Evolutionary conservation across 1,139 yeast genomes (phyloP).

Genomic region (Scheffersomyces titani): DNA sequence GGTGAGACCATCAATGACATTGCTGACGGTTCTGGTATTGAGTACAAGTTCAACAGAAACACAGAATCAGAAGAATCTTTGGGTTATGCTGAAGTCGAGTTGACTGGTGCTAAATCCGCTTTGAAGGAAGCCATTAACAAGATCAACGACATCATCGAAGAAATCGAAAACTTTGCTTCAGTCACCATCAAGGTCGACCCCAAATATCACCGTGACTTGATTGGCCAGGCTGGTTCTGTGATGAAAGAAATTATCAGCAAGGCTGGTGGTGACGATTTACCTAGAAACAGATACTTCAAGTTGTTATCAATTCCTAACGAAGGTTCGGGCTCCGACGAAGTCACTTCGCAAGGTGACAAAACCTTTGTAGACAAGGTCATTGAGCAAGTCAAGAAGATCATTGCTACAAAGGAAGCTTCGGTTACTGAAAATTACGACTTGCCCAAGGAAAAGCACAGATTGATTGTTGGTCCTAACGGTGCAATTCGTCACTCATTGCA

Average conservation of each 20-base stretch:
- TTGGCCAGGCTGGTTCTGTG: slow-evolving; percentile 80
- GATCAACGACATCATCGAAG: slow-evolving; percentile 65
- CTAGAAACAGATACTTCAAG: slow-evolving; percentile 50
- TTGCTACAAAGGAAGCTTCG: slow-evolving; percentile 65
- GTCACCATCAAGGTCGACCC: slow-evolving; percentile 71
- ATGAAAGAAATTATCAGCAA: slow-evolving; percentile 72
- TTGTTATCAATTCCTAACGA: slow-evolving; percentile 76
- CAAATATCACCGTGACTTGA: slow-evolving; percentile 73
- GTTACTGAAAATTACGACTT: slow-evolving; percentile 59
- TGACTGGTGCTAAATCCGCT: slow-evolving; percentile 81
- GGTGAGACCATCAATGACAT: slow-evolving; percentile 87
- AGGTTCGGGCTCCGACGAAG: slow-evolving; percentile 59
- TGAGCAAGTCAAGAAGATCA: slow-evolving; percentile 62
- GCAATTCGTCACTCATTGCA: slow-evolving; percentile 72
- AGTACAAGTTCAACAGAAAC: slow-evolving; percentile 62
- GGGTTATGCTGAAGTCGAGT: slow-evolving; percentile 59
- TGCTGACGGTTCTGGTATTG: slow-evolving; percentile 77
- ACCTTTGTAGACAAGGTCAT: slow-evolving; percentile 70
- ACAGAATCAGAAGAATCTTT: slow-evolving; percentile 39
- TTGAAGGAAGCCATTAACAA: slow-evolving; percentile 70
- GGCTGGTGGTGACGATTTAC: slow-evolving; percentile 73
- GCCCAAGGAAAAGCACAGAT: slow-evolving; percentile 74
- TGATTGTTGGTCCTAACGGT: slow-evolving; percentile 84
- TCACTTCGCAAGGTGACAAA: slow-evolving; percentile 77
- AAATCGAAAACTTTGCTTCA: slow-evolving; percentile 65